Conservation (phyloP, 305 asterid genomes). For the Stenogyne calaminthoides region DNA sequence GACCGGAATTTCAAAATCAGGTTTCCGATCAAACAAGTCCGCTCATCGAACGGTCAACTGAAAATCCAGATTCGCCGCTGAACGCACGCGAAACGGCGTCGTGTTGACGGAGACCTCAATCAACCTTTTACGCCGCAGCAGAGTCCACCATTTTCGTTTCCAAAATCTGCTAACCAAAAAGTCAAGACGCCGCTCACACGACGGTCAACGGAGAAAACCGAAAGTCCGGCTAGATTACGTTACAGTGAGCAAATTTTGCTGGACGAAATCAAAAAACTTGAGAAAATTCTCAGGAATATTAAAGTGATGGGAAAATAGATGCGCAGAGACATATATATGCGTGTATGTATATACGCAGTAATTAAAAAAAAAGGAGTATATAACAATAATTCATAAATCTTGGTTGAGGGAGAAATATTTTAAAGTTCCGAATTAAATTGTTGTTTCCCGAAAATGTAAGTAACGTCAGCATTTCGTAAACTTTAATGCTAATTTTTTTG, state of each 20-base stretch:
- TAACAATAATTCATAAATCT: neutral
- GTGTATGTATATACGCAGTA: neutral
- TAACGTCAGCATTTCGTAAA: slow-evolving; percentile 37
- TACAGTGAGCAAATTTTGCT: neutral
- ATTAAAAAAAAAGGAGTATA: neutral
- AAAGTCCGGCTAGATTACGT: slow-evolving; percentile 36
- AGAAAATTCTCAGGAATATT: neutral
- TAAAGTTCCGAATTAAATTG: slow-evolving; percentile 12
- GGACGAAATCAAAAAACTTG: slow-evolving; percentile 11
- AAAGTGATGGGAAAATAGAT: neutral
- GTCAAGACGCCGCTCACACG: slow-evolving; percentile 24
- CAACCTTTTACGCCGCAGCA: slow-evolving; percentile 13
- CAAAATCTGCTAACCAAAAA: slow-evolving; percentile 28
- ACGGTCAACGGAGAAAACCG: slow-evolving; percentile 29
- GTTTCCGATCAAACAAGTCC: slow-evolving; percentile 36
- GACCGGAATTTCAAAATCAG: slow-evolving; percentile 27
- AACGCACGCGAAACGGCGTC: neutral
- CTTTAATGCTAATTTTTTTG: slow-evolving; percentile 16
- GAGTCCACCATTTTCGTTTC: slow-evolving; percentile 20
- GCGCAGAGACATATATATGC: neutral
- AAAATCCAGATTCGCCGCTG: slow-evolving; percentile 36
- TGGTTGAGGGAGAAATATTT: slow-evolving; percentile 3
- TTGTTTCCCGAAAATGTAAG: slow-evolving; percentile 5
- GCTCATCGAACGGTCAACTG: slow-evolving; percentile 42
- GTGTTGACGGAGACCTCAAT: slow-evolving; percentile 30